phyloP scores from a whole-genome alignment of 2,329 filamentous ascomycete genomes.

The Sordariomycetes sp. region DNA sequence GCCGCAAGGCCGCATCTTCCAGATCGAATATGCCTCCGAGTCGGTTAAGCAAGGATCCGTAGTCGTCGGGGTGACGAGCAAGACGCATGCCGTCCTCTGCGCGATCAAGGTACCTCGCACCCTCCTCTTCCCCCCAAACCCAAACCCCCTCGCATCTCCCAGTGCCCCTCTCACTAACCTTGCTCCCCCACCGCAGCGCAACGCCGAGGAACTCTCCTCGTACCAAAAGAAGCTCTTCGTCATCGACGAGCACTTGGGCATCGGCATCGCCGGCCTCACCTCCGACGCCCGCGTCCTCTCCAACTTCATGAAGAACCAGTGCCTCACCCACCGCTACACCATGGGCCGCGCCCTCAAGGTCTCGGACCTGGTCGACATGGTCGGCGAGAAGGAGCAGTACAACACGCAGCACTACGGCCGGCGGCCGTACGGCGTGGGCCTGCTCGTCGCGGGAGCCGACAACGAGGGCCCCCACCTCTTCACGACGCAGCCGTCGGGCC shows the following conservation, averaged over 20 bases:
- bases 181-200: constrained; percentile 50
- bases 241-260: constrained; percentile 88
- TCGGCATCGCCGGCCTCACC: constrained; percentile 91
- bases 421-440: constrained; percentile 79
- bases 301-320: constrained; percentile 99
- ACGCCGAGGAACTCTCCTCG: constrained; percentile 96
- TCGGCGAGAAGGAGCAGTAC: constrained; percentile 90
- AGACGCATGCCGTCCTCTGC: constrained; percentile 91
- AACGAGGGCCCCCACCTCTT: constrained; percentile 90
- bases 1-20: constrained; percentile 97
- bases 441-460: constrained; percentile 84
- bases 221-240: constrained; percentile 99
- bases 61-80: constrained; percentile 92
- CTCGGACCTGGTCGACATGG: constrained; percentile 77
- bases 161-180: constrained; percentile 2
- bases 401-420: constrained; percentile 96
- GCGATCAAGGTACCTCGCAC: constrained; percentile 68
- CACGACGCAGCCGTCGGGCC: constrained; percentile 92
- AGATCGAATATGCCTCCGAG: constrained; percentile 98
- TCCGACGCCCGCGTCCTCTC: constrained; percentile 97
- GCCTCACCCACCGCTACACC: constrained; percentile 85
- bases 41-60: constrained; percentile 98
- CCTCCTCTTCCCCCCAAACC: neutral
- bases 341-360: constrained; percentile 90
- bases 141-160: neutral